A percentile compares a stretch with the other conserved stretches of the same genome.
These are phyloP conservation scores for Gracilaria gracilis DNA, from an alignment of 23 red algal species.

Conservation along the genomic window DNA sequence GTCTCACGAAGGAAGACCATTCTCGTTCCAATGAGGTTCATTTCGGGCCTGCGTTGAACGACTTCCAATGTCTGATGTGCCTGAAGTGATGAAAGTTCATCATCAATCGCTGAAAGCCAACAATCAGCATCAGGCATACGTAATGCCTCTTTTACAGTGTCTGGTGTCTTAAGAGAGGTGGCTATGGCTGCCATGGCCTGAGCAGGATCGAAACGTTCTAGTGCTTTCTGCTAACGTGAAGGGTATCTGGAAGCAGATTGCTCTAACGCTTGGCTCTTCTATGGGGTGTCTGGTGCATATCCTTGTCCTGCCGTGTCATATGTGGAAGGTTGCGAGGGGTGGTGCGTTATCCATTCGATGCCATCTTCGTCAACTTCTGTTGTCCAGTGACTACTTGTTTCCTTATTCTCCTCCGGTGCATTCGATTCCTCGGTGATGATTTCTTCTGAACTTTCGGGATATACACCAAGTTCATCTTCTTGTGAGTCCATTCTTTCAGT, in stretches of 20 bases:
- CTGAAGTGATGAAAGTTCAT: slow-evolving; percentile 6
- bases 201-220: background rate
- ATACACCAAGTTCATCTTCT: background rate
- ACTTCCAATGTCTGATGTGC: slow-evolving; percentile 20
- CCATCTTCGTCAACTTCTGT: background rate
- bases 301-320: background rate
- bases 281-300: background rate
- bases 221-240: background rate
- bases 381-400: background rate
- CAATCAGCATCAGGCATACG: background rate
- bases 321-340: background rate
- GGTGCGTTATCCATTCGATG: background rate
- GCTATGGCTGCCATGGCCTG: background rate
- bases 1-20: slow-evolving; percentile 42
- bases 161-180: background rate
- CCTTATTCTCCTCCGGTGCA: background rate
- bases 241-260: background rate
- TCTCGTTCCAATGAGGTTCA: background rate
- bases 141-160: background rate
- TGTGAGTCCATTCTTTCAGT: background rate
- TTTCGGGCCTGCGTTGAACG: background rate
- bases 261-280: no score
- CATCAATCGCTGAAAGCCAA: slow-evolving; percentile 42
- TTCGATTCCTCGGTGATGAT: background rate
- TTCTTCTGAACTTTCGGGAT: background rate